A percentile compares a stretch with the other conserved stretches of the same genome.
phyloP scores from a whole-genome alignment of 2,329 filamentous ascomycete genomes.

The Proliferodiscus dingleyae region DNA sequence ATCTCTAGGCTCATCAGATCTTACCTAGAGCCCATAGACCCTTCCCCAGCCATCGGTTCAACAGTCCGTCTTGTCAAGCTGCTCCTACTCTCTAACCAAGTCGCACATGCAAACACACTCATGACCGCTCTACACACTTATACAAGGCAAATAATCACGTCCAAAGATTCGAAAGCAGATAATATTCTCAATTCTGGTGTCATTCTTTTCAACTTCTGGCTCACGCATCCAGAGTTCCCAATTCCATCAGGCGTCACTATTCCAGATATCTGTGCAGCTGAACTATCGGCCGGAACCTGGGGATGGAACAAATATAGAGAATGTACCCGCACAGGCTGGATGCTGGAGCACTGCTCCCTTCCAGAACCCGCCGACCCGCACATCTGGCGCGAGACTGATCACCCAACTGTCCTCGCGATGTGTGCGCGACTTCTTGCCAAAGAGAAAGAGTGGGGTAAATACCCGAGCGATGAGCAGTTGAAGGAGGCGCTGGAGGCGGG shows the following conservation, averaged over 20 bases:
- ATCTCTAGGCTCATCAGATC: slow-evolving; percentile 8
- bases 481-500: neutral
- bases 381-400: slow-evolving; percentile 10
- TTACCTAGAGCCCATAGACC: slow-evolving; percentile 6
- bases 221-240: neutral
- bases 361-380: slow-evolving; percentile 10
- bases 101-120: slow-evolving; percentile 5
- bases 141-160: neutral
- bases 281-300: neutral
- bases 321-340: slow-evolving; percentile 12
- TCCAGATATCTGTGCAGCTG: neutral
- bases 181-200: neutral
- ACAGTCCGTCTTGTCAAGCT: slow-evolving; percentile 4
- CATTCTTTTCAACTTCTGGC: neutral
- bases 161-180: neutral
- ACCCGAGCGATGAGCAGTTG: neutral
- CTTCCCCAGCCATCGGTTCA: neutral
- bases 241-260: too few relatives aligned
- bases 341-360: slow-evolving; percentile 11
- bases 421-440: slow-evolving; percentile 13
- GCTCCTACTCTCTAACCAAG: slow-evolving; percentile 13
- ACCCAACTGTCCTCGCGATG: slow-evolving; percentile 11
- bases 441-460: slow-evolving; percentile 2
- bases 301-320: slow-evolving; percentile 10
- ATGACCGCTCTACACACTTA: slow-evolving; percentile 3